A percentile compares a stretch with the other conserved stretches of the same genome.
Evolutionary conservation across 106 monocot species (phyloP).

Genomic region (Platanthera zijinensis): DNA sequence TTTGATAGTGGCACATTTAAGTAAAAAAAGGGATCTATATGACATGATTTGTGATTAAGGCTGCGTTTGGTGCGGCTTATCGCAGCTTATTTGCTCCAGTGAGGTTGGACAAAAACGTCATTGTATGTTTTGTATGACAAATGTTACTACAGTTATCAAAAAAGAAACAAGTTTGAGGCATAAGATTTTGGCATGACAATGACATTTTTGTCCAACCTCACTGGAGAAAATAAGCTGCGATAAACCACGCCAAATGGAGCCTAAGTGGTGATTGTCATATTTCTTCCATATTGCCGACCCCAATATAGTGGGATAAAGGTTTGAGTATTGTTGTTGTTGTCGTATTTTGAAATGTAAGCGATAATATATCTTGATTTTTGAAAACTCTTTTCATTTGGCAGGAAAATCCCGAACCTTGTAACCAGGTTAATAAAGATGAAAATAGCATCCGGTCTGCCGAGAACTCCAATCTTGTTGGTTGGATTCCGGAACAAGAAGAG

Average conservation of each 20-base stretch:
- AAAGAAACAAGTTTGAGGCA: too few species aligned
- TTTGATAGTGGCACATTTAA: neutral
- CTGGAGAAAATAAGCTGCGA: too few species aligned
- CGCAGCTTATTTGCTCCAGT: too few species aligned
- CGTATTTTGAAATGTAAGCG: neutral
- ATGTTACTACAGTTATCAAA: too few species aligned
- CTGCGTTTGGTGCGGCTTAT: too few species aligned
- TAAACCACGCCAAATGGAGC: too few species aligned
- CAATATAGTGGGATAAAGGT: neutral
- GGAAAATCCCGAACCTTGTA: slow-evolving; percentile 18
- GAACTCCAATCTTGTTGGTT: neutral
- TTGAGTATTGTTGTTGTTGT: too few species aligned
- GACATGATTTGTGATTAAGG: neutral
- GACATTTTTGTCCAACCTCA: too few species aligned
- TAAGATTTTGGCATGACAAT: too few species aligned
- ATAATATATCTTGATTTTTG: neutral
- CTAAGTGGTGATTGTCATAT: neutral
- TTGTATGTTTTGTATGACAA: too few species aligned
- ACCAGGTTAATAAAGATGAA: slow-evolving; percentile 15
- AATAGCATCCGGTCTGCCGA: slow-evolving; percentile 12
- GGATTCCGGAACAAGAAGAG: slow-evolving; percentile 10
- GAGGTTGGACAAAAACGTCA: too few species aligned
- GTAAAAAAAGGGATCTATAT: neutral
- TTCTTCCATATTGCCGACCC: neutral
- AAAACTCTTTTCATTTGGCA: slow-evolving; percentile 6